Percentiles rank a stretch among this genome's conserved stretches.
Conservation (phyloP, 2,329 filamentous ascomycete species). For the Hymenoscyphus albidus region DNA sequence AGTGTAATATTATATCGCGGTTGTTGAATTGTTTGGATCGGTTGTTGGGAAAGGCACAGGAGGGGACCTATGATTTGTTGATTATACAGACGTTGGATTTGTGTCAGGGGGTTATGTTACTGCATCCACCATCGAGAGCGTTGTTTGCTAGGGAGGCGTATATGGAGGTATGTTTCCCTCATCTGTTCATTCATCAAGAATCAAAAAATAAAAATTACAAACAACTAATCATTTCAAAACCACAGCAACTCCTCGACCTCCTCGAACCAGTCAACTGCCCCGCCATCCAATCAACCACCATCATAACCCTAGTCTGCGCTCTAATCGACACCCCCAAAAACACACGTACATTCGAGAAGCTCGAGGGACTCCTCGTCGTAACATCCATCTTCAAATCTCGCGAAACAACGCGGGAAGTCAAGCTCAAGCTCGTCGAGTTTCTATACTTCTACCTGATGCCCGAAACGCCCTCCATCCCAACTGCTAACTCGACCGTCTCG, state of each 20-base stretch:
- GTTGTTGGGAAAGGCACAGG: constrained; percentile 75
- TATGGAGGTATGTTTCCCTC: constrained; percentile 69
- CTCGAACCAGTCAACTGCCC: constrained; percentile 90
- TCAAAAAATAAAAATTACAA: not conserved
- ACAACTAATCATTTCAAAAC: not conserved
- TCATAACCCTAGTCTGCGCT: constrained; percentile 85
- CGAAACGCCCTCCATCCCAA: constrained; percentile 62
- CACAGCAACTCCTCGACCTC: constrained; percentile 80
- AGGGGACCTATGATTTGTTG: constrained; percentile 80
- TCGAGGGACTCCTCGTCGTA: constrained; percentile 87
- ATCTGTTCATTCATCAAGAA: not conserved
- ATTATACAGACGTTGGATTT: constrained; percentile 86
- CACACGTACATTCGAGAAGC: constrained; percentile 84
- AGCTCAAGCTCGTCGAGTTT: constrained; percentile 94
- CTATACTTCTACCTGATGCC: constrained; percentile 99
- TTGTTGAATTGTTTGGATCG: constrained; percentile 82
- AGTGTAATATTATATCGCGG: constrained; percentile 92
- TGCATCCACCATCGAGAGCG: constrained; percentile 84
- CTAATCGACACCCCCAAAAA: constrained; percentile 83
- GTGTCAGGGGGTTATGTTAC: constrained; percentile 79
- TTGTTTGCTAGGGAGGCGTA: constrained; percentile 86
- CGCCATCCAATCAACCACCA: constrained; percentile 83
- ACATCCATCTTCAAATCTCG: constrained; percentile 91
- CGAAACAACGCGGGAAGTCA: constrained; percentile 80
- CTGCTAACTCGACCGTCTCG: constrained; percentile 44